Conservation (phyloP, 495 filamentous ascomycete genomes). For the Chaetomium cochliodes region DNA sequence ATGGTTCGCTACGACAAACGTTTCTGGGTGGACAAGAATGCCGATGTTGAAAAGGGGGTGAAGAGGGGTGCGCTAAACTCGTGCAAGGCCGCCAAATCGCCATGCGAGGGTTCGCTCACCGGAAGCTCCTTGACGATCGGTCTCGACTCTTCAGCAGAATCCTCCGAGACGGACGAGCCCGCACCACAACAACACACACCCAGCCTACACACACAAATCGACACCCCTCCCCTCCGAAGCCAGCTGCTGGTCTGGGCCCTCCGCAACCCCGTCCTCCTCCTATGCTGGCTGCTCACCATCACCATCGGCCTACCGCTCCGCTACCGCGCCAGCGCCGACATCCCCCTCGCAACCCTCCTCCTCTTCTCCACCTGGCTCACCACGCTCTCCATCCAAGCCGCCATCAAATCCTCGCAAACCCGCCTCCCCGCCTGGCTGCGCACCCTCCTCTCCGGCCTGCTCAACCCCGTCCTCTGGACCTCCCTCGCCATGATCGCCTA, state of each 20-base stretch:
- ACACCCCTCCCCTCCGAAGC: neutral
- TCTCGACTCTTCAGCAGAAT: neutral
- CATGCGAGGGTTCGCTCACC: conserved; percentile 16
- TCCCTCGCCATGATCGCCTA: conserved; percentile 44
- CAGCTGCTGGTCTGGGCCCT: conserved; percentile 13
- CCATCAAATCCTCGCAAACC: conserved; percentile 30
- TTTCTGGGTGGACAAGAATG: neutral
- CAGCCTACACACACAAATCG: neutral
- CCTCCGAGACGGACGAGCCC: conserved; percentile 1
- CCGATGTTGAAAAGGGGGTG: conserved; percentile 17
- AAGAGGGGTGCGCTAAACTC: neutral
- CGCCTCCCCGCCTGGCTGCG: conserved; percentile 25
- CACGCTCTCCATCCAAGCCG: conserved; percentile 40
- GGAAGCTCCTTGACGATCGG: conserved; percentile 15
- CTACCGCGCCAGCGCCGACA: conserved; percentile 24
- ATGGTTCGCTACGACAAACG: conserved; percentile 30
- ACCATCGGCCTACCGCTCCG: conserved; percentile 36
- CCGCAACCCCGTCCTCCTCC: conserved; percentile 29
- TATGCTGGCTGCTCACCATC: conserved; percentile 31
- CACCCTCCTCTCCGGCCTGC: conserved; percentile 36
- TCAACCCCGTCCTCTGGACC: conserved; percentile 46
- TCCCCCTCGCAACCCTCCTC: conserved; percentile 38
- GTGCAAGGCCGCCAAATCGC: conserved; percentile 10
- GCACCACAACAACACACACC: neutral
- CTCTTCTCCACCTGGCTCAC: conserved; percentile 44